Conservation (phyloP, 129 eudicot species). For the Gnaphalium uliginosum region DNA sequence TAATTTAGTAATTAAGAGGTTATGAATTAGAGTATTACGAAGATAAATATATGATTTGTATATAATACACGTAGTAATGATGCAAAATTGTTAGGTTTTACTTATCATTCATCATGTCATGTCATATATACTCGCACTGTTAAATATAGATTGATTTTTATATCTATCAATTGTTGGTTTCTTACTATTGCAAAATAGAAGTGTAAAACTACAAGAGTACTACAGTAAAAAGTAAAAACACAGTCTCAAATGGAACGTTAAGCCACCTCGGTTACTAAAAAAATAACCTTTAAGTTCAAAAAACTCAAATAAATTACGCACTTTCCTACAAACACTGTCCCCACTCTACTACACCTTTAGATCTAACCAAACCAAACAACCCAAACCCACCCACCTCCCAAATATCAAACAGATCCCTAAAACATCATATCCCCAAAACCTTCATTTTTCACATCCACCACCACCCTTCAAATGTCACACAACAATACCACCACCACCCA, state of each 20-base stretch:
- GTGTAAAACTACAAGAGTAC: too few species aligned
- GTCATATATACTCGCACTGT: too few species aligned
- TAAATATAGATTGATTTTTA: too few species aligned
- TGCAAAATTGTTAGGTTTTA: too few species aligned
- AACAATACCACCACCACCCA: constrained; percentile 11
- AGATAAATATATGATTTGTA: too few species aligned
- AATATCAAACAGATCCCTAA: constrained; percentile 15
- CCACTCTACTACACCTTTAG: constrained; percentile 4
- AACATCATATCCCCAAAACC: neutral
- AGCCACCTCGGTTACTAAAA: constrained; percentile 8
- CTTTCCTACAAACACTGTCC: constrained; percentile 17
- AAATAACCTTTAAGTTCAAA: constrained; percentile 6
- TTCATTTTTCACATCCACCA: constrained; percentile 10
- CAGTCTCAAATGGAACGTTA: neutral
- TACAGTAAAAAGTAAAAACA: neutral
- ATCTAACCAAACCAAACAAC: neutral
- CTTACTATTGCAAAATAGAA: too few species aligned
- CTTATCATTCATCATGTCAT: too few species aligned
- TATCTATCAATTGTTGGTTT: too few species aligned
- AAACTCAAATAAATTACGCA: constrained; percentile 20
- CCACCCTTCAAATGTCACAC: constrained; percentile 20
- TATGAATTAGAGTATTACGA: too few species aligned
- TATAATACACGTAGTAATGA: too few species aligned
- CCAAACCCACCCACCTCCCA: constrained; percentile 5
- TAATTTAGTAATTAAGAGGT: too few species aligned